Evolutionary conservation across 2,329 filamentous ascomycete species (phyloP).

Genomic region (Pseudocercospora vitis): DNA sequence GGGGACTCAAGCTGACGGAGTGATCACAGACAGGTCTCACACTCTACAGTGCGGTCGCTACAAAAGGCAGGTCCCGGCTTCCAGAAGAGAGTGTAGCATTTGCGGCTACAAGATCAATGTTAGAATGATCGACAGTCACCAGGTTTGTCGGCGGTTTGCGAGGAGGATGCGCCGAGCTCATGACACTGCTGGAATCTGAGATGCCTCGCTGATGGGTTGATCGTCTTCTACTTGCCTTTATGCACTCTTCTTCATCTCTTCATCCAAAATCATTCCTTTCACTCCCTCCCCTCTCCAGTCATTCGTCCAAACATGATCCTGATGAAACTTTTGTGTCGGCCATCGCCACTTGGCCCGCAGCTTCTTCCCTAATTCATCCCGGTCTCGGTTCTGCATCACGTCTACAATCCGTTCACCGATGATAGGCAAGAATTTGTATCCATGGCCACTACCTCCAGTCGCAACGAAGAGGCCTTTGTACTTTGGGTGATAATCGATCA

Average conservation of each 20-base stretch:
- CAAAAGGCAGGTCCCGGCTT: no score
- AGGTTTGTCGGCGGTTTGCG: no score
- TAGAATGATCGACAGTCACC: no score
- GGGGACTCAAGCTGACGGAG: no score
- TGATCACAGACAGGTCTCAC: no score
- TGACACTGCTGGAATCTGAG: no score
- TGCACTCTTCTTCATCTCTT: constrained; percentile 38
- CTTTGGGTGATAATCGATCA: constrained; percentile 54
- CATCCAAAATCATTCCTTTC: constrained; percentile 39
- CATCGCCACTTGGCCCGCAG: constrained; percentile 65
- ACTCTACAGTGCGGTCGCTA: no score
- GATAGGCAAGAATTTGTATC: constrained; percentile 62
- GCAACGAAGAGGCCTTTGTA: constrained; percentile 58
- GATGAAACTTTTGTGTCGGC: constrained; percentile 41
- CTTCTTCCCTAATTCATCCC: constrained; percentile 42
- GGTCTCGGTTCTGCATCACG: constrained; percentile 47
- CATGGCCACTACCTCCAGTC: constrained; percentile 63
- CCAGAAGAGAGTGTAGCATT: no score
- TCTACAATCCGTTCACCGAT: constrained; percentile 58
- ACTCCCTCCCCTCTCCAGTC: constrained; percentile 42
- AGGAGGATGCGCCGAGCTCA: no score
- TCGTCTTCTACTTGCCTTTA: no score
- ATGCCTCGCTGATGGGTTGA: no score
- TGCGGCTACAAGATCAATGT: no score
- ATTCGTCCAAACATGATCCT: constrained; percentile 40